Evolutionary conservation across 1,284 basidiomycete genomes (phyloP), one percentile per base, ranked within the genome.

Genomic region (Trichosporon inkin): DNA sequence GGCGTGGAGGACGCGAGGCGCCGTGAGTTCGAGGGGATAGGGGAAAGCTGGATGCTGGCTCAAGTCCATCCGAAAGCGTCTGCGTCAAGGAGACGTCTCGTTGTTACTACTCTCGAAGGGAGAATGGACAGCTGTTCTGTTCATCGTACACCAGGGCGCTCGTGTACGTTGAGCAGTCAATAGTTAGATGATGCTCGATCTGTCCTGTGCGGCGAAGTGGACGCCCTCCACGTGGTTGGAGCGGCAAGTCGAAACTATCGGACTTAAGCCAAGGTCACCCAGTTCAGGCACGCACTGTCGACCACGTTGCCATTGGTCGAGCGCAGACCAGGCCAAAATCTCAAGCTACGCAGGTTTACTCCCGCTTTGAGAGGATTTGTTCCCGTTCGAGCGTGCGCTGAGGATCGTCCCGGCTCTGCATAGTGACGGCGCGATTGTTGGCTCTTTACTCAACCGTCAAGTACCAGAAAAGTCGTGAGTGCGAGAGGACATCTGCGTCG

Each of bases 401-500:
- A 49, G 44, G 44, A 49, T 49, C 44, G 44, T 49, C 44, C 44
- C 28, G 44, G 44, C 44, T 49, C 44, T 49, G 44, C 44, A 49
- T 49, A 49, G 44, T 24, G 44, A 49, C 22, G 44, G 28, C 22
- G 44, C 28, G 44, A 49, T 52, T 55, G 51, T 64, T 58, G 57
- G 41, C 51, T 60, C 62, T 61, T 55, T 56, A 56, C 58, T 65
- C 61, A 69, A 62, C 66, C 67, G 44, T 68, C 68, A 71, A 69
- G 56, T 56, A 49, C 55, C 57, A 66, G 64, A 62, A 61, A 58
- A 64, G 55, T 66, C 63, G 68, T 69, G 60, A 62, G 68, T 69
- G 39, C 20, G 17, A 35, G 35, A 14, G 47, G 22, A 10, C 55
- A 32, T 34, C 24, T 35, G 37, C 35, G n/a, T 20, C 49, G 44